These are phyloP conservation scores for Plasmodium coatneyi DNA, from an alignment of 169 alveolate species.

Conservation along the genomic window DNA sequence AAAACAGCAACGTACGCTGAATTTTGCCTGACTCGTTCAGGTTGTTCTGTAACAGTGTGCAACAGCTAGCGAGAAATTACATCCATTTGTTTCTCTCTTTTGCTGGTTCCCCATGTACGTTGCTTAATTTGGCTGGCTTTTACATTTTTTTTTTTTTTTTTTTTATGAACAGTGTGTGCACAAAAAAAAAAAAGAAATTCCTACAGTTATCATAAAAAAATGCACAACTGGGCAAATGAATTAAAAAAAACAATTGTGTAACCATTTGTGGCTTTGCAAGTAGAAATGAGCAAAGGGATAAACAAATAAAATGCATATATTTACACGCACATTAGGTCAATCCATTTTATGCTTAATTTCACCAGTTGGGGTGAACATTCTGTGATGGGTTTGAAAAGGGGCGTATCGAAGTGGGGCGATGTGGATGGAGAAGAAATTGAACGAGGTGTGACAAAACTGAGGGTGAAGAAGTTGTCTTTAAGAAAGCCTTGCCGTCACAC, in stretches of 20 bases:
- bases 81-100: not conserved
- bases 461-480: not conserved
- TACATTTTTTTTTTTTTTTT: constrained; percentile 26
- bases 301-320: not conserved
- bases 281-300: not conserved
- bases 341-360: not conserved
- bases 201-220: not conserved
- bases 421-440: not conserved
- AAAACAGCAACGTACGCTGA: not conserved
- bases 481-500: not conserved
- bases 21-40: constrained; percentile 6
- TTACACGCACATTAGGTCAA: not conserved
- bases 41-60: not conserved
- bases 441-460: not conserved
- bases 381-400: not conserved
- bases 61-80: not conserved
- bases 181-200: constrained; percentile 12
- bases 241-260: not conserved
- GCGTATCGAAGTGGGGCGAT: not conserved
- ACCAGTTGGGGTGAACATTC: not conserved
- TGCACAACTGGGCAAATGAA: constrained; percentile 3
- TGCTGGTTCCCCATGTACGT: constrained; percentile 28
- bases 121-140: not conserved
- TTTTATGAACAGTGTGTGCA: constrained; percentile 38
- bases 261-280: not conserved